These are phyloP conservation scores for Poteriospumella lacustris DNA, from an alignment of 108 stramenopile genomes.

Conservation along the genomic window DNA sequence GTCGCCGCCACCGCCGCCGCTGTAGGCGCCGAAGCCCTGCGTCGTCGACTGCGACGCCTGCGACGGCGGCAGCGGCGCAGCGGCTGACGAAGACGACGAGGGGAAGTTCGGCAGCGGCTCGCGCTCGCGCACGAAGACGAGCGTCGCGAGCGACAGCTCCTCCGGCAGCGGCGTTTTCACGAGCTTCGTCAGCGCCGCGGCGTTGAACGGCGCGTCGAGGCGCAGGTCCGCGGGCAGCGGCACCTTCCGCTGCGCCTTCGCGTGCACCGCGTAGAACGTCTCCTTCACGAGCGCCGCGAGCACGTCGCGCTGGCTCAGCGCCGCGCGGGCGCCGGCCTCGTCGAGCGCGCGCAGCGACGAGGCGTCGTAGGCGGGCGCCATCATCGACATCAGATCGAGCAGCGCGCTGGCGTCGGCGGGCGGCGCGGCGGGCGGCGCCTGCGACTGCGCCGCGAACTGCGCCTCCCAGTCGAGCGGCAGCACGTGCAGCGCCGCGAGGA, in stretches of 20 bases:
- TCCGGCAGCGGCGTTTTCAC: constrained; percentile 40
- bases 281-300: constrained; percentile 64
- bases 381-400: neutral
- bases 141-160: constrained; percentile 39
- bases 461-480: constrained; percentile 7
- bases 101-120: constrained; percentile 29
- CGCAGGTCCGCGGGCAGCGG: constrained; percentile 40
- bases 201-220: constrained; percentile 47
- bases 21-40: neutral
- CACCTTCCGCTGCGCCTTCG: constrained; percentile 72
- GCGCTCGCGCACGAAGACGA: constrained; percentile 57
- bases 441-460: neutral
- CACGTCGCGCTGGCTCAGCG: constrained; percentile 51
- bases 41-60: neutral
- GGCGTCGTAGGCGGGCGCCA: neutral
- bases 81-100: constrained; percentile 24
- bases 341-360: constrained; percentile 28
- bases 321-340: constrained; percentile 38
- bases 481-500: constrained; percentile 64
- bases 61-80: neutral
- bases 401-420: no score
- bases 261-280: constrained; percentile 77
- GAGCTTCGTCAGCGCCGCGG: constrained; percentile 51
- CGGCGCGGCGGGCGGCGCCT: no score
- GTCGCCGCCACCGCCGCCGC: neutral